A percentile compares a stretch with the other conserved stretches of the same genome.
These are phyloP conservation scores for Corylus heterophylla DNA, from an alignment of 306 rosid species.

Conservation along the genomic window DNA sequence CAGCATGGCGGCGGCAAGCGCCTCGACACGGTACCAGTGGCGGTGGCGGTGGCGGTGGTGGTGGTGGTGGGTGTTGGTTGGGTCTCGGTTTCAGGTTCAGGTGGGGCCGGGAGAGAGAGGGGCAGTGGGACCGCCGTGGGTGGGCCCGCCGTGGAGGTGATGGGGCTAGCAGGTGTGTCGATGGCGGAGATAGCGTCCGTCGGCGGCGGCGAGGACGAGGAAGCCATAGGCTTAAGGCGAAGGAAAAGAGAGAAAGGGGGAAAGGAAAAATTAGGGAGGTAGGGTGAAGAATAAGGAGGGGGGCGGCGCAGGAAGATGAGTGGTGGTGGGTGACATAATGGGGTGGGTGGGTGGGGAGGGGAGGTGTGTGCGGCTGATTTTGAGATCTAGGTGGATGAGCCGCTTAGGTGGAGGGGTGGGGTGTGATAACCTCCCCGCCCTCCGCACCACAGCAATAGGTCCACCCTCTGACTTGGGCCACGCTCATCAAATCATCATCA, in stretches of 20 bases:
- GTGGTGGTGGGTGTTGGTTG: slow-evolving; percentile 37
- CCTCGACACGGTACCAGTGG: slow-evolving; percentile 45
- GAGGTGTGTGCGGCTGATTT: slow-evolving; percentile 74
- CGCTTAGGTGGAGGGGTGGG: slow-evolving; percentile 60
- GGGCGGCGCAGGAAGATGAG: slow-evolving; percentile 1
- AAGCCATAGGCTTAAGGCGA: slow-evolving; percentile 35
- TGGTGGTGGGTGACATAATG: slow-evolving; percentile 40
- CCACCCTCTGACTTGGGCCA: slow-evolving; percentile 18
- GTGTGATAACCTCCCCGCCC: not conserved
- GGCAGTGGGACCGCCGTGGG: slow-evolving; percentile 45
- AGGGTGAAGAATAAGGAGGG: not conserved
- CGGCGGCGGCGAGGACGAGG: slow-evolving; percentile 41
- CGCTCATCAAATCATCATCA: slow-evolving; percentile 8
- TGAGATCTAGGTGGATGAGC: slow-evolving; percentile 76
- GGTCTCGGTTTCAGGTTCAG: slow-evolving; percentile 12
- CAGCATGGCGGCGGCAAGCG: slow-evolving; percentile 95
- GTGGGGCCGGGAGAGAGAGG: slow-evolving; percentile 41
- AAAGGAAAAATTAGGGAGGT: not conserved
- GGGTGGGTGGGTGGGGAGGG: slow-evolving; percentile 33
- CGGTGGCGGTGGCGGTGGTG: slow-evolving; percentile 27
- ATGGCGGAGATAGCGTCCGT: slow-evolving; percentile 8
- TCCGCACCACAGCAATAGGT: not conserved
- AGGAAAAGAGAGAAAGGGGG: slow-evolving; percentile 13
- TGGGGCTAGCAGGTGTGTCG: slow-evolving; percentile 35
- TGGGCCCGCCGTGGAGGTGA: slow-evolving; percentile 29